Base-by-base conservation (phyloP, 1,284 basidiomycete species). In the Fomitiporia mediterranea region DNA sequence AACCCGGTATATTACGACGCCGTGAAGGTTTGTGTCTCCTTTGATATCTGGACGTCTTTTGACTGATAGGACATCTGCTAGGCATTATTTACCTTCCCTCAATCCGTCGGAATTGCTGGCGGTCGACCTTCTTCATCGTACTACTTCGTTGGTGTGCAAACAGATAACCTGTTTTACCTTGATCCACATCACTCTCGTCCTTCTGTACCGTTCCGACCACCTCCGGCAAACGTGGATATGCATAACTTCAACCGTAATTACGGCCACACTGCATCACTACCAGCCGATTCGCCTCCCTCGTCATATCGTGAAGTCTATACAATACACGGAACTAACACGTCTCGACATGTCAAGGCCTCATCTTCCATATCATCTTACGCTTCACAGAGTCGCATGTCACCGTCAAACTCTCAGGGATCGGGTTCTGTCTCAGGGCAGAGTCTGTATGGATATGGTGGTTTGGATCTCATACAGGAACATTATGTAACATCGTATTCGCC, bases 51-150 rank as follows among this genome's bases (percentile, higher is more conserved):
- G 21, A 6, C n/a, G n/a, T n/a, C 1, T 21, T 19, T 21, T 15
- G 3, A 15, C 7, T 42, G 4, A 52, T 50, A 13, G 48, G 19
- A 21, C 11, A 32, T 23, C 11, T 30, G n/a, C 17, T 64, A 94
- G 93, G 76, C 83, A 17, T 71, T 97, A 23, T 98, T 96, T 70
- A 90, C 88, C 0, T 93, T 95, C 70, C 94, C 95, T 0, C 96
- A 98, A 72, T 93, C 89, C 2, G 90, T 98, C 38, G 96, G 96
- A 43, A 98, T 98, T 59, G 93, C 95, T 0, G 96, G 96, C 44
- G 96, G 96, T 2, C 81, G 95, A 27, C 96, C 96, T 0, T 90
- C 90, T 21, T 96, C 93, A 0, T 98, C 94, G 0, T 98, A 98
- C 70, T 99, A 98, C 72, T 99, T 99, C 69, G 90, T 98, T 51